These are phyloP conservation scores for Colletotrichum sp. DNA, from an alignment of 2,329 filamentous ascomycete genomes.

Conservation along the genomic window DNA sequence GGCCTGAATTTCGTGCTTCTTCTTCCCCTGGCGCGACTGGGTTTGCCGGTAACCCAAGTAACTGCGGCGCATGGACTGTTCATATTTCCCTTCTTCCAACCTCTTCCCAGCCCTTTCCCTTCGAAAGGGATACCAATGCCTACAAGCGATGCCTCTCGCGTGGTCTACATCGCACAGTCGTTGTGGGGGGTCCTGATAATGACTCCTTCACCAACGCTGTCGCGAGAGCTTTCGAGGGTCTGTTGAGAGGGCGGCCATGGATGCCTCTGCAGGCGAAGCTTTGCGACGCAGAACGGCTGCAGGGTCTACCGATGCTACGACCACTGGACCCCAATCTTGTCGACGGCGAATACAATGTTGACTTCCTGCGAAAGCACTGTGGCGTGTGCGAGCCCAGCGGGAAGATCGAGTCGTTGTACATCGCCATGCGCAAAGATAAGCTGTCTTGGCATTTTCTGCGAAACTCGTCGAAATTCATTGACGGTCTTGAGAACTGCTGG, in stretches of 20 bases:
- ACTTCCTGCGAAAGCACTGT: constrained; percentile 58
- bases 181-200: constrained; percentile 52
- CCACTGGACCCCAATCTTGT: constrained; percentile 50
- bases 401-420: constrained; percentile 63
- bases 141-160: constrained; percentile 66
- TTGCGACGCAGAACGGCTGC: constrained; percentile 58
- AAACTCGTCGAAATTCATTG: constrained; percentile 50
- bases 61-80: constrained; percentile 56
- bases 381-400: constrained; percentile 59
- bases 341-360: constrained; percentile 47
- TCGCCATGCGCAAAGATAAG: constrained; percentile 57
- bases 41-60: background rate
- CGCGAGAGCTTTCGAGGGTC: constrained; percentile 49
- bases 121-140: constrained; percentile 64
- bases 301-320: constrained; percentile 64
- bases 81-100: constrained; percentile 64
- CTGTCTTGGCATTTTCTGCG: constrained; percentile 61
- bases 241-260: constrained; percentile 57
- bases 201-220: constrained; percentile 55
- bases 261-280: constrained; percentile 62
- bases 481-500: constrained; percentile 61
- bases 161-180: constrained; percentile 62
- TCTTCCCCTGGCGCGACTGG: background rate
- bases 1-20: background rate
- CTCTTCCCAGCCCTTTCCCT: constrained; percentile 59